These are phyloP conservation scores for Craspedostauros australis DNA, from an alignment of 108 stramenopile genomes.

Conservation along the genomic window DNA sequence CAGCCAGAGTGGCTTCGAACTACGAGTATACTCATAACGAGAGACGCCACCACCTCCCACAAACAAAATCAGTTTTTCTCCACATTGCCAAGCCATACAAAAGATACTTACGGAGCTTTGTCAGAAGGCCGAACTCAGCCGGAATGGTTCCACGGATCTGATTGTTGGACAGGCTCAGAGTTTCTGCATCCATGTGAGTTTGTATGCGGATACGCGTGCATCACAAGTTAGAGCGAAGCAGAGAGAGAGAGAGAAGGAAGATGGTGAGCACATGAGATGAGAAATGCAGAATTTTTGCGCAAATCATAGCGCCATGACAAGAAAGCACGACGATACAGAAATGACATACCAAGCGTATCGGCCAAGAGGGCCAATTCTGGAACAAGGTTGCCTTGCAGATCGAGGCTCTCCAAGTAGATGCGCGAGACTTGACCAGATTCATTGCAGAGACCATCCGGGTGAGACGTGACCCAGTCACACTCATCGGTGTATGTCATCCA, in stretches of 20 bases:
- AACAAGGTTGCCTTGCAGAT: slow-evolving; percentile 15
- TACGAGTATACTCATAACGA: too few relatives aligned
- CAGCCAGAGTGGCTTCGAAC: too few relatives aligned
- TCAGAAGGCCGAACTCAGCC: slow-evolving; percentile 12
- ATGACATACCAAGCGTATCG: slow-evolving; percentile 16
- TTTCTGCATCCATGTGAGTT: background rate
- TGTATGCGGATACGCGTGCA: too few relatives aligned
- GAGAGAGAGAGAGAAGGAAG: background rate
- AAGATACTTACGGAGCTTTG: slow-evolving; percentile 18
- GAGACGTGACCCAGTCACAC: slow-evolving; percentile 22
- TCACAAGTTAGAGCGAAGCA: too few relatives aligned
- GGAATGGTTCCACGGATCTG: slow-evolving; percentile 48
- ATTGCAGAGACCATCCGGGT: slow-evolving; percentile 5
- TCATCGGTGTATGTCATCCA: slow-evolving; percentile 27
- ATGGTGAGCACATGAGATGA: background rate
- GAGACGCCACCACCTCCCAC: too few relatives aligned
- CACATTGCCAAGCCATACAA: too few relatives aligned
- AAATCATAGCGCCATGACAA: background rate
- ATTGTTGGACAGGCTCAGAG: slow-evolving; percentile 49
- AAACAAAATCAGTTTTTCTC: too few relatives aligned
- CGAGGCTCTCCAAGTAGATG: slow-evolving; percentile 2
- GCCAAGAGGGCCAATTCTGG: slow-evolving; percentile 16
- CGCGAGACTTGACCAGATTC: slow-evolving; percentile 7
- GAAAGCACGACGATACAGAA: background rate
- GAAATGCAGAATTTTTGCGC: too few relatives aligned